phyloP scores from a whole-genome alignment of 257 asterid genomes.

The Buddleja alternifolia region DNA sequence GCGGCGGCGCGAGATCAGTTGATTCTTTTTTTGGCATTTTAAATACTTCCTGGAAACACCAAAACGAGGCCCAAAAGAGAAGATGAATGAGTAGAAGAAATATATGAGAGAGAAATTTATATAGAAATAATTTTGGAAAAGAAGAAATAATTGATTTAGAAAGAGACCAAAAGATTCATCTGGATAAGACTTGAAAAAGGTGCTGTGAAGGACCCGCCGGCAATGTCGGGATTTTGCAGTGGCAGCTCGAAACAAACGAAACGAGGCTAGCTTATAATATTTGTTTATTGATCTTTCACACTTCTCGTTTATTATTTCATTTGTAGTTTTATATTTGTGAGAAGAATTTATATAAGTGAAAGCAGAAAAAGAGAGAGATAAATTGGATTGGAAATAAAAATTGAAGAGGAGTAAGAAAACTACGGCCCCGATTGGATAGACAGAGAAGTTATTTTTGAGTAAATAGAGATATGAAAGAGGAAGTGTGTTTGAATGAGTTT shows the following conservation, averaged over 20 bases:
- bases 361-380: too few relatives aligned
- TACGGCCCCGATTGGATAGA: too few relatives aligned
- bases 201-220: conserved; percentile 30
- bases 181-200: conserved; percentile 31
- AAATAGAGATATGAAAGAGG: too few relatives aligned
- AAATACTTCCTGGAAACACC: conserved; percentile 51
- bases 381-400: too few relatives aligned
- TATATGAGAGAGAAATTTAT: neutral
- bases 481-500: too few relatives aligned
- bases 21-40: conserved; percentile 54
- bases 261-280: conserved; percentile 1
- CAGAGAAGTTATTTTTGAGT: too few relatives aligned
- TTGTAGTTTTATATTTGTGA: too few relatives aligned
- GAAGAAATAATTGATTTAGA: neutral
- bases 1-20: conserved; percentile 32
- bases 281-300: too few relatives aligned
- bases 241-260: conserved; percentile 7
- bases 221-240: conserved; percentile 34
- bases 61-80: conserved; percentile 9
- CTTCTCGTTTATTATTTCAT: too few relatives aligned
- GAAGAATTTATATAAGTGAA: too few relatives aligned
- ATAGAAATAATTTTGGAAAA: neutral
- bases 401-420: too few relatives aligned
- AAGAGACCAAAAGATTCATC: conserved; percentile 45
- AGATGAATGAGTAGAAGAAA: neutral